phyloP scores from a whole-genome alignment of 129 eudicot species.

The Saposhnikovia divaricata region DNA sequence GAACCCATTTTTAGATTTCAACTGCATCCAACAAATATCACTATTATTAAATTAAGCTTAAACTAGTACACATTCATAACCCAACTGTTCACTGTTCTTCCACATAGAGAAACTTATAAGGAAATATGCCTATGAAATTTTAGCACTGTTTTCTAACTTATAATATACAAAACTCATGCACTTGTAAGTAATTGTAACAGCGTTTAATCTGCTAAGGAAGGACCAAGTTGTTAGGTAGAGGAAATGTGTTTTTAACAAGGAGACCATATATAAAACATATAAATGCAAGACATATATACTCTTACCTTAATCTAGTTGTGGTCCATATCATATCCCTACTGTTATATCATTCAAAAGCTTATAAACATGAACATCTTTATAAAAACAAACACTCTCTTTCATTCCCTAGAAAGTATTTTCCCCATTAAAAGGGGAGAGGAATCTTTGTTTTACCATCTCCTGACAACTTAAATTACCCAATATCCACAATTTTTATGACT shows the following conservation, averaged over 20 bases:
- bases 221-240: neutral
- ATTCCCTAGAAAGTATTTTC: constrained; percentile 59
- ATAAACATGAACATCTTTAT: constrained; percentile 7
- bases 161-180: neutral
- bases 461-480: neutral
- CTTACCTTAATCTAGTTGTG: constrained; percentile 9
- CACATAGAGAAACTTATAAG: neutral
- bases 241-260: neutral
- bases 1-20: neutral
- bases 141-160: no score
- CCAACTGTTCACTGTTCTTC: neutral
- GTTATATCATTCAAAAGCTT: constrained; percentile 18
- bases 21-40: neutral
- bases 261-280: neutral
- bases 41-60: neutral
- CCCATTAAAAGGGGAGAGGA: constrained; percentile 29
- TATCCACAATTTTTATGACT: neutral
- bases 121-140: neutral
- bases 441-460: constrained; percentile 8
- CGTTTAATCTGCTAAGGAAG: neutral
- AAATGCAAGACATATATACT: constrained; percentile 24
- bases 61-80: neutral
- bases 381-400: constrained; percentile 29
- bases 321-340: constrained; percentile 20
- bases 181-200: neutral